Evolutionary conservation across 2,329 filamentous ascomycete species (phyloP).

Genomic region (Zymoseptoria passerinii): DNA sequence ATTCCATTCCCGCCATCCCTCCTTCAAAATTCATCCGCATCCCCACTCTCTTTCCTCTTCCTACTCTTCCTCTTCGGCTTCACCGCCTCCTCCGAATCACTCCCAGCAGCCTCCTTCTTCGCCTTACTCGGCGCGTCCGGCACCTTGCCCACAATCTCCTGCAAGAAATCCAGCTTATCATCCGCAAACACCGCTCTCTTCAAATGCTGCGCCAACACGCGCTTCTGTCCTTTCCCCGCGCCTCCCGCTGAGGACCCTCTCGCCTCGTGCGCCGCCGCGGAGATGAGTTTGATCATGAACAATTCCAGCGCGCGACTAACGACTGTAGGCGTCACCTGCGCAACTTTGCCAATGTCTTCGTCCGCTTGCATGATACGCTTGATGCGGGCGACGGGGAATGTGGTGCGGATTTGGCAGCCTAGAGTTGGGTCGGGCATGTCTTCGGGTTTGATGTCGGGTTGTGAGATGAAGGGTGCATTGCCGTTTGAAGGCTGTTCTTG

Average conservation of each 20-base stretch:
- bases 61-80: conserved; percentile 19
- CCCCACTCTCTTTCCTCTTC: conserved; percentile 24
- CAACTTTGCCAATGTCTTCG: conserved; percentile 95
- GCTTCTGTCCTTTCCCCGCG: conserved; percentile 52
- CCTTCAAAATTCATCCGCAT: conserved; percentile 7
- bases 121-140: conserved; percentile 52
- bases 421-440: conserved; percentile 26
- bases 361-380: conserved; percentile 99
- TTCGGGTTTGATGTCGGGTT: conserved; percentile 13
- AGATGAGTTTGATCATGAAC: conserved; percentile 93
- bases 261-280: conserved; percentile 78
- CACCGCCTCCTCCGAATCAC: conserved; percentile 21
- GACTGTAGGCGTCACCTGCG: conserved; percentile 92
- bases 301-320: conserved; percentile 83
- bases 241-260: conserved; percentile 31
- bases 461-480: conserved; percentile 3
- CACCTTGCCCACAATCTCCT: conserved; percentile 82
- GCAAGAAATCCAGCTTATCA: conserved; percentile 88
- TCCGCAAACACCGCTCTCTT: conserved; percentile 83
- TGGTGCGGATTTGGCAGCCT: conserved; percentile 73
- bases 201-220: conserved; percentile 81
- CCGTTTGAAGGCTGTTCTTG: conserved; percentile 12
- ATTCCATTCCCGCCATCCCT: background rate
- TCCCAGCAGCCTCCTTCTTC: conserved; percentile 25
- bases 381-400: conserved; percentile 94